Conservation (phyloP, 257 asterid species). For the Paraleonurus japonicus region DNA sequence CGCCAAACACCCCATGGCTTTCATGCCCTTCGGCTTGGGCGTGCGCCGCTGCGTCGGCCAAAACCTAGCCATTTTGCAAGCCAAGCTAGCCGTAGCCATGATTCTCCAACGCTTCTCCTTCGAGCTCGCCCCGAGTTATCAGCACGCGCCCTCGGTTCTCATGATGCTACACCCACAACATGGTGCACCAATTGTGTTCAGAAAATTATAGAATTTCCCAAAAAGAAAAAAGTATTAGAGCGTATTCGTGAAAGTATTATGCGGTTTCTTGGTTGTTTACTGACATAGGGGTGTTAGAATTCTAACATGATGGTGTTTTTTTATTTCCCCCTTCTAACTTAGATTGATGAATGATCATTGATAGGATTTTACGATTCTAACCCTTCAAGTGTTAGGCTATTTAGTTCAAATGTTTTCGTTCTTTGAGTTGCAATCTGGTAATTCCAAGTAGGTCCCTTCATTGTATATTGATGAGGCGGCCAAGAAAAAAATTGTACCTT, state of each 20-base stretch:
- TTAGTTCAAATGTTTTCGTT: constrained; percentile 1
- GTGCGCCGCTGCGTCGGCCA: constrained; percentile 87
- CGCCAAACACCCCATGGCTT: constrained; percentile 71
- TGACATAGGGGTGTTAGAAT: constrained; percentile 24
- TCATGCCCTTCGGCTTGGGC: constrained; percentile 86
- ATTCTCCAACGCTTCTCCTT: constrained; percentile 69
- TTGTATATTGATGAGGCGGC: background rate
- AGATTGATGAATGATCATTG: constrained; percentile 1
- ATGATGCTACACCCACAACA: constrained; percentile 74
- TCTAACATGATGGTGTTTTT: background rate
- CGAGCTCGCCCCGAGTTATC: constrained; percentile 60
- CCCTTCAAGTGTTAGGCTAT: constrained; percentile 22
- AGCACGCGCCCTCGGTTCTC: constrained; percentile 67
- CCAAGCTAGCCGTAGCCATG: constrained; percentile 71
- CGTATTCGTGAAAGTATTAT: constrained; percentile 7
- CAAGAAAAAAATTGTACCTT: constrained; percentile 15
- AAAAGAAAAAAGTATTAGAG: background rate
- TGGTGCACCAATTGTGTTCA: constrained; percentile 84
- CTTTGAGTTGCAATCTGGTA: constrained; percentile 3
- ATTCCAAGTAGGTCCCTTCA: background rate
- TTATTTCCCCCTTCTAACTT: constrained; percentile 12
- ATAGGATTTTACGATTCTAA: constrained; percentile 27
- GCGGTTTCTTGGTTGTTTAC: background rate
- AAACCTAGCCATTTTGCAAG: constrained; percentile 75
- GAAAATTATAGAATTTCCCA: constrained; percentile 45